These are phyloP conservation scores for Petunia secreta DNA, from an alignment of 257 asterid genomes.

Conservation along the genomic window DNA sequence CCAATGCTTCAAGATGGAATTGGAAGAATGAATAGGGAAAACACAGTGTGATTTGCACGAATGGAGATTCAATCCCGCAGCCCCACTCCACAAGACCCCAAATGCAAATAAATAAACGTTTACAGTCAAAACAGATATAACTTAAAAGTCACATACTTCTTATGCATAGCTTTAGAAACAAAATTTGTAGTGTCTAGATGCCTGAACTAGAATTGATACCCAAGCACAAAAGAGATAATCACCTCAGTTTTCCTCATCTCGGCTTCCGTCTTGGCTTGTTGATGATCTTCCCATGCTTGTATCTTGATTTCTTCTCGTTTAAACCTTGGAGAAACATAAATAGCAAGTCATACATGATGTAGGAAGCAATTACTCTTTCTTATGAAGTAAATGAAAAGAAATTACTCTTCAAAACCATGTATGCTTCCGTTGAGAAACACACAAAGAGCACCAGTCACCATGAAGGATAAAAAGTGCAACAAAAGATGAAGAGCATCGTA, in stretches of 20 bases:
- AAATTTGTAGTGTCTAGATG: neutral
- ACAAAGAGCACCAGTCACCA: neutral
- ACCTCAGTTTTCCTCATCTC: conserved; percentile 39
- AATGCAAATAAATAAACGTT: neutral
- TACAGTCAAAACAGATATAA: neutral
- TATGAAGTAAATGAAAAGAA: neutral
- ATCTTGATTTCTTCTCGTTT: conserved; percentile 37
- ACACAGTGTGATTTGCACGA: too few relatives aligned
- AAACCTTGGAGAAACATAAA: conserved; percentile 23
- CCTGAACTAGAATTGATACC: conserved; percentile 11
- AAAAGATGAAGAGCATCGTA: neutral
- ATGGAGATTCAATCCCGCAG: too few relatives aligned
- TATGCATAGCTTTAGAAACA: neutral
- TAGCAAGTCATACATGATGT: neutral
- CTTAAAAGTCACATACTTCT: neutral
- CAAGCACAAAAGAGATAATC: neutral
- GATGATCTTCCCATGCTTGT: conserved; percentile 38
- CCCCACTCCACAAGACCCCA: neutral
- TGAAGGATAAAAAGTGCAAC: neutral
- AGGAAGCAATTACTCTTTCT: neutral
- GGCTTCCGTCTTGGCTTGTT: conserved; percentile 34
- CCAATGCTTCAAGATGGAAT: too few relatives aligned
- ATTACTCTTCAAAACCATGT: neutral
- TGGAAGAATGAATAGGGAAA: too few relatives aligned
- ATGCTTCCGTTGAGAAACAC: neutral